Evolutionary conservation across 2,329 filamentous ascomycete species (phyloP).

Genomic region (Talaromyces pinophilus): DNA sequence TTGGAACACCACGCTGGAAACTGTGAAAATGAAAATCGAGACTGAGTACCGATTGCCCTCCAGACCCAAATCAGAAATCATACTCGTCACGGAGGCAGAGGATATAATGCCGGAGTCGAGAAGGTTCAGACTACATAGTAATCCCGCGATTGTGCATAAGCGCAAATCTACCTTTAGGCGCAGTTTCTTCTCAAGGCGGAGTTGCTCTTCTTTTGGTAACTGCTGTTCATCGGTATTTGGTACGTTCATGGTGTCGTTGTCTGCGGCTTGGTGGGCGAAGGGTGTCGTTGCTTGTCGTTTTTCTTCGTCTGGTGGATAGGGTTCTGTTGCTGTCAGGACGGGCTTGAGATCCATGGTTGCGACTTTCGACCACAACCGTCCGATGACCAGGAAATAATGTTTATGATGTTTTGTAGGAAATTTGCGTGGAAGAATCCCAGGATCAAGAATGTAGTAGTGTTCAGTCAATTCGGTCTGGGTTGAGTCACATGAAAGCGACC

Average conservation of each 20-base stretch:
- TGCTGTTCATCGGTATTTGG: conserved; percentile 25
- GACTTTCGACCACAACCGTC: not conserved
- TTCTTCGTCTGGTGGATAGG: conserved; percentile 7
- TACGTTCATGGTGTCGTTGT: not conserved
- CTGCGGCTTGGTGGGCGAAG: conserved; percentile 8
- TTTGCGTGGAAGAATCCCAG: not conserved
- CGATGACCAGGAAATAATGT: not conserved
- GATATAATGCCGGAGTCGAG: conserved; percentile 71
- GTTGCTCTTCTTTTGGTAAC: conserved; percentile 20
- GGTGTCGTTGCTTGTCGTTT: conserved; percentile 3
- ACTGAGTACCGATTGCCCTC: conserved; percentile 68
- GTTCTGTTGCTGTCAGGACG: conserved; percentile 12
- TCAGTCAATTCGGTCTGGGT: not conserved
- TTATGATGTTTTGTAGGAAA: not conserved
- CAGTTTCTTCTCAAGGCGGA: conserved; percentile 49
- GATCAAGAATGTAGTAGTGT: not conserved
- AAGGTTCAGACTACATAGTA: conserved; percentile 69
- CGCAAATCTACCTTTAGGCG: conserved; percentile 67
- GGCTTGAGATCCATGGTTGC: conserved; percentile 11
- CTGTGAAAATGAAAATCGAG: conserved; percentile 72
- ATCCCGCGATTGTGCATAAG: conserved; percentile 68
- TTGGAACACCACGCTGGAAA: conserved; percentile 68
- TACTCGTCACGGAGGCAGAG: conserved; percentile 68
- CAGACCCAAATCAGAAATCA: conserved; percentile 64
- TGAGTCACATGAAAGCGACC: conserved; percentile 9